Base-by-base conservation (phyloP, 176 grass and related monocot genomes). In the Lolium perenne region DNA sequence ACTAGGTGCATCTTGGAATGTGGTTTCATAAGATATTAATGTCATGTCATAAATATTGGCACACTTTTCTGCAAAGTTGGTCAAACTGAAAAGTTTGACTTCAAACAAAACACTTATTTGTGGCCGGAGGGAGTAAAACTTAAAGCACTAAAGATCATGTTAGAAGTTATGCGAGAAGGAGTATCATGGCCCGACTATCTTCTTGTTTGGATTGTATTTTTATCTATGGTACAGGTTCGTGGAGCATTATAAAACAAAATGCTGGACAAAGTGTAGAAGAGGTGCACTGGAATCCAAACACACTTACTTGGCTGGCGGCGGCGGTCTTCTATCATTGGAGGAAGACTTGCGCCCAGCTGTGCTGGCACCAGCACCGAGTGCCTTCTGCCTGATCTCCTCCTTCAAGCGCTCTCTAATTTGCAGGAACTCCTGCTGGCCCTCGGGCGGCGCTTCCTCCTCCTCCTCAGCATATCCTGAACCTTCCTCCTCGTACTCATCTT, bases 371-470 rank as follows among this genome's bases (percentile, higher is more conserved):
- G 77, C 61, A 72, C 82, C 77, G 22, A 78, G 62, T 5, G 86
- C 71, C 82, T 58, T 91, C 13, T 38, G 62, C 71, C 90, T 91
- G 46, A 91, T 91, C 53, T 88, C 77, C 55, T 88, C 86, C 63
- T 91, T 91, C 7, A 91, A 55, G 38, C 86, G 70, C 72, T 91
- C 90, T 64, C 90, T 91, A 79, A 88, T 85, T 26, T 88, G 45
- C 72, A 91, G 90, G 78, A 91, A 88, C 47, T 91, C 90, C 82
- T 85, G 79, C 45, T 91, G 90, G 4, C 90, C 90, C 71, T 88
- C 90, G 0, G 72, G 72, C 25, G 86, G 90, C 4, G 77, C 62
- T 35, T 35, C 32, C 54, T 56, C 54, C 6, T 86, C 83, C 74
- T 87, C 90, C 77, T 78, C 79, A 16, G 14, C 54, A 48, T 71